Conservation (phyloP, 2,329 filamentous ascomycete species). For the Fusarium tjaetaba region DNA sequence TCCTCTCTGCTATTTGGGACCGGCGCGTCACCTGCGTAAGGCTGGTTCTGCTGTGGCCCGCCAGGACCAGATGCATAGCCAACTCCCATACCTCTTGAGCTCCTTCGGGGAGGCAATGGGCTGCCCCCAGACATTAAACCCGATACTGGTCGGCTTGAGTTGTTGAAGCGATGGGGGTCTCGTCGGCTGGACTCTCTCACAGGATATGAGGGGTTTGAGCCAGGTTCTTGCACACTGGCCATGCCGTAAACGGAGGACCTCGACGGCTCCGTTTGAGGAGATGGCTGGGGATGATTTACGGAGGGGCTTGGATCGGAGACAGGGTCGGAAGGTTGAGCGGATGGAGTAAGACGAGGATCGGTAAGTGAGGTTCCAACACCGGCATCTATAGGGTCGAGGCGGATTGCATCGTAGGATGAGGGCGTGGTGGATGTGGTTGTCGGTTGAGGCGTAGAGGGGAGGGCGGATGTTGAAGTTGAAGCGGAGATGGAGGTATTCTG, state of each 20-base stretch:
- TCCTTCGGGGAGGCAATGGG: slow-evolving; percentile 77
- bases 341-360: slow-evolving; percentile 36
- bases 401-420: slow-evolving; percentile 37
- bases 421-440: slow-evolving; percentile 29
- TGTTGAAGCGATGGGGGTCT: slow-evolving; percentile 69
- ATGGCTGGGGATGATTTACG: slow-evolving; percentile 24
- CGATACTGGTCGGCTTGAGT: slow-evolving; percentile 63
- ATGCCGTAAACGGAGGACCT: slow-evolving; percentile 64
- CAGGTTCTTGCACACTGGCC: slow-evolving; percentile 70
- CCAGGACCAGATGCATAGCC: slow-evolving; percentile 56
- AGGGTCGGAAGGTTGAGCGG: slow-evolving; percentile 24
- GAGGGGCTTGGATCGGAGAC: slow-evolving; percentile 22
- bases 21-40: slow-evolving; percentile 54
- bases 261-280: slow-evolving; percentile 33
- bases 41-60: slow-evolving; percentile 21
- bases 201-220: slow-evolving; percentile 62
- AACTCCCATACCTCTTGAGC: slow-evolving; percentile 76
- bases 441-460: slow-evolving; percentile 30
- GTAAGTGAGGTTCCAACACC: slow-evolving; percentile 32
- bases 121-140: slow-evolving; percentile 60
- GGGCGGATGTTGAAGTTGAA: slow-evolving; percentile 27
- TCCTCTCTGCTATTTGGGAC: slow-evolving; percentile 78
- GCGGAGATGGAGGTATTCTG: slow-evolving; percentile 25
- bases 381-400: slow-evolving; percentile 39
- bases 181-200: slow-evolving; percentile 75